A percentile compares a stretch with the other conserved stretches of the same genome.
These are phyloP conservation scores for Rostrohypoxylon terebratum DNA, from an alignment of 495 filamentous ascomycete genomes.

Conservation along the genomic window DNA sequence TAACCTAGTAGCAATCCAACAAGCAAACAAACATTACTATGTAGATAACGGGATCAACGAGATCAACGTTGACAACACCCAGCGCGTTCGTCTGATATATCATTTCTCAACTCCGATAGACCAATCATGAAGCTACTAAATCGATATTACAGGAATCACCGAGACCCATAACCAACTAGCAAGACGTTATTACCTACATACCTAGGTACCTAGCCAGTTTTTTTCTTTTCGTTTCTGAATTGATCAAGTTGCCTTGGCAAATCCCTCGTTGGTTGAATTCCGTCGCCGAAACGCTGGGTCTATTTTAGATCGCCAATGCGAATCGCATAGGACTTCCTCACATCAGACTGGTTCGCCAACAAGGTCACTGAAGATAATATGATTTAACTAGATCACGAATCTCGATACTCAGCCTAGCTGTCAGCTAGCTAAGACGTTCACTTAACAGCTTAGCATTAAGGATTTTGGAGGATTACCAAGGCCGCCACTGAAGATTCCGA, in stretches of 20 bases:
- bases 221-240: not conserved
- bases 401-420: slow-evolving; percentile 14
- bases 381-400: not conserved
- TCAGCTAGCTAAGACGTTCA: slow-evolving; percentile 19
- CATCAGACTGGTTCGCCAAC: not conserved
- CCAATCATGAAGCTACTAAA: slow-evolving; percentile 12
- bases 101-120: not conserved
- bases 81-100: slow-evolving; percentile 28
- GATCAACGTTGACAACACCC: slow-evolving; percentile 10
- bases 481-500: not conserved
- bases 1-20: slow-evolving; percentile 14
- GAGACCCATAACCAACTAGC: not conserved
- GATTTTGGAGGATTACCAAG: not conserved
- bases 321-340: not conserved
- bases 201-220: too few species aligned
- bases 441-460: slow-evolving; percentile 27
- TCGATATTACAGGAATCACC: not conserved
- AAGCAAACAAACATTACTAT: not conserved
- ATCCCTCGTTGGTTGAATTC: not conserved
- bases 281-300: not conserved
- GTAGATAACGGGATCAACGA: slow-evolving; percentile 3
- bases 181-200: too few species aligned
- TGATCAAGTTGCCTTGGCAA: not conserved
- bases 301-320: not conserved
- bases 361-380: not conserved